phyloP scores from a whole-genome alignment of 148 eudicot genomes.

The Beta vulgaris region DNA sequence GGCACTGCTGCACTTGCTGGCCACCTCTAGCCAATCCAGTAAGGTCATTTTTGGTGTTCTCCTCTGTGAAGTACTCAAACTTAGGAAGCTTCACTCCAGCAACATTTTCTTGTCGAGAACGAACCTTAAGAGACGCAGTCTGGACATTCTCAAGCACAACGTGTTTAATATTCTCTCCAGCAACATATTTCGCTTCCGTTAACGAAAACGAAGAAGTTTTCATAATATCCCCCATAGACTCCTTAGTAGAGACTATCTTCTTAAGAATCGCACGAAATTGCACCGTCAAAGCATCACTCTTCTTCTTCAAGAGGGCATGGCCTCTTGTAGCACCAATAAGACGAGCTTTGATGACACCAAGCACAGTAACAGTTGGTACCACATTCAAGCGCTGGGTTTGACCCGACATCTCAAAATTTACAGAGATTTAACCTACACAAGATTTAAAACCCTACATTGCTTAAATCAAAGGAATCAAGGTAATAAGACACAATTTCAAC shows the following conservation, averaged over 20 bases:
- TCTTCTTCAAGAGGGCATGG: conserved; percentile 80
- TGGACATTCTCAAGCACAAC: conserved; percentile 63
- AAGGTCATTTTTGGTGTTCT: conserved; percentile 63
- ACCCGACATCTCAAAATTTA: conserved; percentile 52
- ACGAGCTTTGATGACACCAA: conserved; percentile 78
- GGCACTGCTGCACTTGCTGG: conserved; percentile 70
- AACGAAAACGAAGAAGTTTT: conserved; percentile 59
- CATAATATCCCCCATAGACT: conserved; percentile 76
- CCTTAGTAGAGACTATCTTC: conserved; percentile 66
- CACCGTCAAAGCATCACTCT: conserved; percentile 73
- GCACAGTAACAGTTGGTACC: conserved; percentile 74
- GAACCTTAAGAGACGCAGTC: conserved; percentile 60
- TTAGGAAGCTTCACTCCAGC: conserved; percentile 82
- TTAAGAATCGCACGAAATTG: conserved; percentile 75
- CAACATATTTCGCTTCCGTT: conserved; percentile 79
- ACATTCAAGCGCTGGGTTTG: conserved; percentile 63
- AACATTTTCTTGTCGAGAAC: conserved; percentile 63
- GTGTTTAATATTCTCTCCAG: conserved; percentile 77
- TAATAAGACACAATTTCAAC: not conserved
- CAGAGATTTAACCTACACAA: conserved; percentile 11
- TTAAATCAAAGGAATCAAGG: not conserved
- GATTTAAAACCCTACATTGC: not conserved
- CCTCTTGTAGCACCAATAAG: conserved; percentile 80
- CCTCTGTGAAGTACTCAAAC: conserved; percentile 64
- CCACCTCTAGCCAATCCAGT: conserved; percentile 82